Conservation (phyloP, 2,329 filamentous ascomycete genomes). For the Claviceps arundinis region DNA sequence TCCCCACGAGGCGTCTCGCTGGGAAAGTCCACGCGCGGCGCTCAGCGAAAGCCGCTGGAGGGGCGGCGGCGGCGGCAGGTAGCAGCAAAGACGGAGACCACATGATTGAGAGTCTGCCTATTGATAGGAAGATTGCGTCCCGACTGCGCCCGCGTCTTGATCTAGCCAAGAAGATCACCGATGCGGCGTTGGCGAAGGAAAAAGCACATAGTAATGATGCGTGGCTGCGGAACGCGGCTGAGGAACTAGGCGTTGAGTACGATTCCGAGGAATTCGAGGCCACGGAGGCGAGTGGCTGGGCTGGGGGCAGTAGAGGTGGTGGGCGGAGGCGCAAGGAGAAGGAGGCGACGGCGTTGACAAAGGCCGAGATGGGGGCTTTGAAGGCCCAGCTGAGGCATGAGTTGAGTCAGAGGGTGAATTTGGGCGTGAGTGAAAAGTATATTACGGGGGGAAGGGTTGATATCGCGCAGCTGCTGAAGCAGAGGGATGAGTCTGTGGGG, state of each 20-base stretch:
- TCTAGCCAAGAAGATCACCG: constrained; percentile 78
- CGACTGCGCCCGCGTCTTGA: constrained; percentile 65
- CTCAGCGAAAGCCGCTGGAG: constrained; percentile 27
- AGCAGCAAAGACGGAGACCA: constrained; percentile 26
- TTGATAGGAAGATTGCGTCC: constrained; percentile 67
- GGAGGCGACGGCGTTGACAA: constrained; percentile 52
- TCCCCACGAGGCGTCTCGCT: constrained; percentile 68
- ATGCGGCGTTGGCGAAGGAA: constrained; percentile 72
- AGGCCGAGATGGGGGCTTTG: constrained; percentile 58
- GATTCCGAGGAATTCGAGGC: constrained; percentile 82
- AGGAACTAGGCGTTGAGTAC: constrained; percentile 88
- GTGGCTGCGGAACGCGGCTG: constrained; percentile 72
- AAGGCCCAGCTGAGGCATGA: constrained; percentile 60
- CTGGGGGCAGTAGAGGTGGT: constrained; percentile 53
- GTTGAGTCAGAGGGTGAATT: constrained; percentile 62
- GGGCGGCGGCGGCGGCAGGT: not conserved
- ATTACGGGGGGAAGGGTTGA: constrained; percentile 76
- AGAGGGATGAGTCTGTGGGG: constrained; percentile 35
- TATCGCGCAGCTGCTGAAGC: constrained; percentile 54
- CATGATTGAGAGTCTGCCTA: constrained; percentile 66
- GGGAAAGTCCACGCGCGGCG: constrained; percentile 69
- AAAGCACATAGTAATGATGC: constrained; percentile 73
- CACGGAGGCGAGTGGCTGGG: constrained; percentile 49
- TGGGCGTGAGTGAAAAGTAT: constrained; percentile 79
- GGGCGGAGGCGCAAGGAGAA: constrained; percentile 64